These are phyloP conservation scores for Pseudognaphalium luteoalbum DNA, from an alignment of 129 eudicot genomes.

Conservation along the genomic window DNA sequence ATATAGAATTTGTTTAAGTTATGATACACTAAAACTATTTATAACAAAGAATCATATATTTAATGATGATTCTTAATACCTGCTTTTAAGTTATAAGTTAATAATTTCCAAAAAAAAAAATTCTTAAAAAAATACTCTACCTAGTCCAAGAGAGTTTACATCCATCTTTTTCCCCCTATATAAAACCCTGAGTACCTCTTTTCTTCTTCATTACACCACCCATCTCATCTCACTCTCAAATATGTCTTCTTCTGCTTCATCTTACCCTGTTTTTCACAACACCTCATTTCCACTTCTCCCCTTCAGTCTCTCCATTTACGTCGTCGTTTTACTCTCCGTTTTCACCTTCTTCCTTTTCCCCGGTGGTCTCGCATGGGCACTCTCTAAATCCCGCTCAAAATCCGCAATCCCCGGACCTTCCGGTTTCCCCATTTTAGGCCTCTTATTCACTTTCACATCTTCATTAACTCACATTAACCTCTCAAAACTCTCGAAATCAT, in stretches of 20 bases:
- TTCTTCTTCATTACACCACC: slow-evolving; percentile 17
- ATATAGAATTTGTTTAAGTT: no score
- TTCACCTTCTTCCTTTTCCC: slow-evolving; percentile 65
- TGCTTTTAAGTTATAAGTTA: no score
- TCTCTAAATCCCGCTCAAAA: slow-evolving; percentile 41
- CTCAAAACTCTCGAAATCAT: slow-evolving; percentile 31
- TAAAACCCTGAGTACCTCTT: slow-evolving; percentile 20
- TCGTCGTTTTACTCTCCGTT: slow-evolving; percentile 36
- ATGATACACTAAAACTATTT: no score
- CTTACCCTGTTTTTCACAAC: slow-evolving; percentile 25
- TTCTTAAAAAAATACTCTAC: no score
- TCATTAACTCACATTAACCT: slow-evolving; percentile 56
- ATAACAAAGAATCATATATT: no score
- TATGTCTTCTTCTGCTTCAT: slow-evolving; percentile 12
- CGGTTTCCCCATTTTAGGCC: slow-evolving; percentile 64
- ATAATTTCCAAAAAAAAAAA: no score
- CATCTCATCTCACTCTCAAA: slow-evolving; percentile 7
- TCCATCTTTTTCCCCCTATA: slow-evolving; percentile 11
- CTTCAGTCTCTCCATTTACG: slow-evolving; percentile 28
- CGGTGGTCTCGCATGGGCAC: slow-evolving; percentile 96
- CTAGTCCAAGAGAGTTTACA: no score
- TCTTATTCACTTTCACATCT: slow-evolving; percentile 46
- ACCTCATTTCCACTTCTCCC: slow-evolving; percentile 15
- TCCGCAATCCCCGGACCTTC: slow-evolving; percentile 79
- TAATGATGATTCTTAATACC: no score